Percentiles rank a stretch among this genome's conserved stretches.
Conservation (phyloP, 2,329 filamentous ascomycete genomes). For the Fusarium palustre region DNA sequence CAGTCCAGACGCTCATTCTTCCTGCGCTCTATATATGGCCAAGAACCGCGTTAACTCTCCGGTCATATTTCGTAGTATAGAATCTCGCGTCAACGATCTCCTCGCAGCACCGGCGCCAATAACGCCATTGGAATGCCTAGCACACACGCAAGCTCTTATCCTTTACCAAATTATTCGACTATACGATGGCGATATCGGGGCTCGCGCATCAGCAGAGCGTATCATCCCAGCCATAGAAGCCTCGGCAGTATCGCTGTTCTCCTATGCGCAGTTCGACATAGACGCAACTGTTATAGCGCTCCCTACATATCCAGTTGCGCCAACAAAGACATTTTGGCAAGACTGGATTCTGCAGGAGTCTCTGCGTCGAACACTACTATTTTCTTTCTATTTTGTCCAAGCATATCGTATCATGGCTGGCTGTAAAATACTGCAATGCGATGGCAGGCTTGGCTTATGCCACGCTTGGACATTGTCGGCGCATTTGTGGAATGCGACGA, state of each 20-base stretch:
- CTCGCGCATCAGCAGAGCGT: slow-evolving; percentile 54
- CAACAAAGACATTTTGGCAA: slow-evolving; percentile 60
- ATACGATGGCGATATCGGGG: slow-evolving; percentile 62
- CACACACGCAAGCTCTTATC: slow-evolving; percentile 61
- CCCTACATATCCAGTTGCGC: slow-evolving; percentile 53
- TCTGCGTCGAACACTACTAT: slow-evolving; percentile 62
- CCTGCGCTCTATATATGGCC: slow-evolving; percentile 64
- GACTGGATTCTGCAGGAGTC: slow-evolving; percentile 67
- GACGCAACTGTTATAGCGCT: slow-evolving; percentile 36
- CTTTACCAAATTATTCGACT: slow-evolving; percentile 63
- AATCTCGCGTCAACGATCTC: slow-evolving; percentile 58
- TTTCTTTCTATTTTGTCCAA: slow-evolving; percentile 60
- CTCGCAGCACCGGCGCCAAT: slow-evolving; percentile 51
- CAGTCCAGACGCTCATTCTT: slow-evolving; percentile 62
- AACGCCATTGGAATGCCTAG: slow-evolving; percentile 50
- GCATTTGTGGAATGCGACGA: slow-evolving; percentile 54
- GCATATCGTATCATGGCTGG: slow-evolving; percentile 53
- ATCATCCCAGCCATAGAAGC: slow-evolving; percentile 51
- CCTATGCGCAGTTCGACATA: slow-evolving; percentile 50
- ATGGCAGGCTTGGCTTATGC: slow-evolving; percentile 48
- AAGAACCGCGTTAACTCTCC: slow-evolving; percentile 61
- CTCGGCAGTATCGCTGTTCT: slow-evolving; percentile 50
- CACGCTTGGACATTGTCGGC: slow-evolving; percentile 56
- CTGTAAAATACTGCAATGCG: slow-evolving; percentile 43
- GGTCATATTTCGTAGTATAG: slow-evolving; percentile 62